These are phyloP conservation scores for Hydrangea macrophylla DNA, from an alignment of 148 eudicot species.

Conservation along the genomic window DNA sequence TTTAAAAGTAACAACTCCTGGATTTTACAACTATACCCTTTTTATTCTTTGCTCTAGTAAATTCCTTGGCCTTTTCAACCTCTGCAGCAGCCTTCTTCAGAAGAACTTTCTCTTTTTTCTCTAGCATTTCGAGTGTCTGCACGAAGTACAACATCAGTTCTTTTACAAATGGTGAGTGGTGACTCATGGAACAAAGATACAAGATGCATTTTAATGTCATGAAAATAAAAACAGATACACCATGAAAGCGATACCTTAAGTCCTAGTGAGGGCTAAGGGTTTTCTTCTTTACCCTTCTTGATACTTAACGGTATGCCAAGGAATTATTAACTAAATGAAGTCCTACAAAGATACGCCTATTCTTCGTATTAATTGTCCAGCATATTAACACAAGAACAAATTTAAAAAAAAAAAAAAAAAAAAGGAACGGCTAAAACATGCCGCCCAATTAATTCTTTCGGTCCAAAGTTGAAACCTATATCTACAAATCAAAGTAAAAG, in stretches of 20 bases:
- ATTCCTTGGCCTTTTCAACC: constrained; percentile 73
- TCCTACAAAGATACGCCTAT: neutral
- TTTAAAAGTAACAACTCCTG: neutral
- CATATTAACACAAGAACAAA: too few species aligned
- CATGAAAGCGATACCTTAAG: neutral
- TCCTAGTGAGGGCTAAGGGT: too few species aligned
- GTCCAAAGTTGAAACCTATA: too few species aligned
- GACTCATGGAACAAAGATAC: neutral
- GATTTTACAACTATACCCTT: constrained; percentile 42
- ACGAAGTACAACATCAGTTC: constrained; percentile 1
- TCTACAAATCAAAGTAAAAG: too few species aligned
- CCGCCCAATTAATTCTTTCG: too few species aligned
- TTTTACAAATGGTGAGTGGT: neutral
- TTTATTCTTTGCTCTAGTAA: constrained; percentile 70
- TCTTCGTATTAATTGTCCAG: too few species aligned
- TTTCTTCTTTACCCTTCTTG: too few species aligned
- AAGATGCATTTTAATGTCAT: neutral
- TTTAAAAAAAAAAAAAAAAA: too few species aligned
- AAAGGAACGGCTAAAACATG: too few species aligned
- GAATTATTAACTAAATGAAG: neutral
- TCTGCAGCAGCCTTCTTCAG: constrained; percentile 69
- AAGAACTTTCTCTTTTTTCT: constrained; percentile 76
- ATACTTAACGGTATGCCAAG: too few species aligned
- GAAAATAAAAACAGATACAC: neutral
- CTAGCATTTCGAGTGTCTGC: constrained; percentile 82